Conservation (phyloP, 371 early-diverging fungal species). For the Neoconidiobolus thromboides region DNA sequence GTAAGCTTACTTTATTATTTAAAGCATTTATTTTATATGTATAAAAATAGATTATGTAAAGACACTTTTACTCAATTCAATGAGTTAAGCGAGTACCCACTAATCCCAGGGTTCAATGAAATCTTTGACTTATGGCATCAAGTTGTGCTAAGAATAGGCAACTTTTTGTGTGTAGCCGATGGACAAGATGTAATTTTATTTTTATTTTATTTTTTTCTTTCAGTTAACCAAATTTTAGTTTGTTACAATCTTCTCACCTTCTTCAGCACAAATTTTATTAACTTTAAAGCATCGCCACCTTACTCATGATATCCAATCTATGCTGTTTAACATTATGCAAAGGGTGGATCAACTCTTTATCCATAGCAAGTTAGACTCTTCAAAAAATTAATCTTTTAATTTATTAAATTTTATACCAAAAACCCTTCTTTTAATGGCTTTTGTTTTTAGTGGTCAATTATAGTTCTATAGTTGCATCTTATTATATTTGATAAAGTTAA, state of each 20-base stretch:
- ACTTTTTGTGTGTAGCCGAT: constrained; percentile 2
- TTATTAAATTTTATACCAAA: no score
- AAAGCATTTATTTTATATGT: not conserved
- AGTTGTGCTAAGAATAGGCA: constrained; percentile 3
- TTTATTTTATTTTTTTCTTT: not conserved
- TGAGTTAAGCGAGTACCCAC: not conserved
- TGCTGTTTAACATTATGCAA: constrained; percentile 2
- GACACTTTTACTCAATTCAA: constrained; percentile 5
- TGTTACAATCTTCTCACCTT: not conserved
- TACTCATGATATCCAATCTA: not conserved
- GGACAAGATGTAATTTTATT: not conserved
- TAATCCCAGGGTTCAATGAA: not conserved
- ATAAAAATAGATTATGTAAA: not conserved
- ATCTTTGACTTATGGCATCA: constrained; percentile 4
- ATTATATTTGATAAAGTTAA: no score
- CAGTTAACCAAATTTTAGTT: not conserved
- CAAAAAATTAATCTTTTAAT: no score
- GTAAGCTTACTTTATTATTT: not conserved
- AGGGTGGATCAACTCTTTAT: not conserved
- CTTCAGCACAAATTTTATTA: not conserved
- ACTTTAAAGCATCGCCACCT: constrained; percentile 5
- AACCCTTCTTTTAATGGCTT: no score
- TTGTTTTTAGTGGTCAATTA: no score
- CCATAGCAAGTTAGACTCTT: not conserved
- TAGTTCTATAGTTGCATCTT: no score